phyloP scores from a whole-genome alignment of 164 flowering plant species.

The Euptelea pleiosperma region DNA sequence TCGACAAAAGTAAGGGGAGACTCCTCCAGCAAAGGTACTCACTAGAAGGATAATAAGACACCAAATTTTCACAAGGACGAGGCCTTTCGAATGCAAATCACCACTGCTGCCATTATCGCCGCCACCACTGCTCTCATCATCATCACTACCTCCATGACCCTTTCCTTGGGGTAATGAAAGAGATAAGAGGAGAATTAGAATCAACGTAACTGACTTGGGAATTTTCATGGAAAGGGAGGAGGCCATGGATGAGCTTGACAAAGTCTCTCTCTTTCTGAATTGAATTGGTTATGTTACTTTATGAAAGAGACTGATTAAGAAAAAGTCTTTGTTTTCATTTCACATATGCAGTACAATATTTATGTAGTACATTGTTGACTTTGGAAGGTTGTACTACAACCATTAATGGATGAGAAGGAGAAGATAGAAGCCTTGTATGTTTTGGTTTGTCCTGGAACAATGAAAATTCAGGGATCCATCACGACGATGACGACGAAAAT shows the following conservation, averaged over 20 bases:
- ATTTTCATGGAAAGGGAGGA: conserved; percentile 10
- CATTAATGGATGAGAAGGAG: too few relatives aligned
- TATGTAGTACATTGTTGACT: conserved; percentile 8
- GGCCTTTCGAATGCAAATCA: conserved; percentile 37
- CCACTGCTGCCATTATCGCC: not conserved
- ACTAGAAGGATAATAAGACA: conserved; percentile 64
- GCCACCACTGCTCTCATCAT: not conserved
- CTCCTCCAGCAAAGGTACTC: conserved; percentile 63
- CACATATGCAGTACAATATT: too few relatives aligned
- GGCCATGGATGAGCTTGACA: conserved; percentile 24
- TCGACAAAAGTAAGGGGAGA: conserved; percentile 71
- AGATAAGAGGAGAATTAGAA: conserved; percentile 21
- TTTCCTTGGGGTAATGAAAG: conserved; percentile 24
- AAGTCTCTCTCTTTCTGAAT: too few relatives aligned
- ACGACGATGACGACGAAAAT: too few relatives aligned
- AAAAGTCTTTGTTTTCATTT: too few relatives aligned
- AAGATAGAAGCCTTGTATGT: too few relatives aligned
- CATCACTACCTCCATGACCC: conserved; percentile 38
- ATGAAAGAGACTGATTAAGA: too few relatives aligned
- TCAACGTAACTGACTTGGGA: conserved; percentile 28
- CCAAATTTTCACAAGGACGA: conserved; percentile 63
- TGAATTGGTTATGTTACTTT: too few relatives aligned
- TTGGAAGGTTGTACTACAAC: not conserved
- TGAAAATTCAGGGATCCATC: too few relatives aligned
- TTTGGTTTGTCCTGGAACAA: too few relatives aligned